Percentiles rank a stretch among this genome's conserved stretches.
These are phyloP conservation scores for Biscogniauxia marginata DNA, from an alignment of 2,329 filamentous ascomycete species.

Conservation along the genomic window DNA sequence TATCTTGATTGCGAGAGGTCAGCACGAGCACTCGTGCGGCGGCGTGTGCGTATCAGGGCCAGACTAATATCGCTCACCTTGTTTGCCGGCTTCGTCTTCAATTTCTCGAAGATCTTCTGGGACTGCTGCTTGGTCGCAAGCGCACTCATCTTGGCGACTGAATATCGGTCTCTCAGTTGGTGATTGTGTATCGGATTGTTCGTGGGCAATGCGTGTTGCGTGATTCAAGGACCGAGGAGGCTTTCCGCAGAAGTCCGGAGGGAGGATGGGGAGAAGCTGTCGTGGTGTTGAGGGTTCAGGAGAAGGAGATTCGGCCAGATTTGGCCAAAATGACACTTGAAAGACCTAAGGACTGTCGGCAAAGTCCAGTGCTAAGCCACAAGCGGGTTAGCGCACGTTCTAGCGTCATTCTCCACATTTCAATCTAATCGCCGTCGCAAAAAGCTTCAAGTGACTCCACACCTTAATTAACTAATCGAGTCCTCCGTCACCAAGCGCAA, in stretches of 20 bases:
- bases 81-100: conserved; percentile 92
- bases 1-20: conserved; percentile 48
- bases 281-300: conserved; percentile 22
- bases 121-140: conserved; percentile 91
- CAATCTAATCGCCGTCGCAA: conserved; percentile 7
- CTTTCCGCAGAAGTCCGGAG: too few species aligned
- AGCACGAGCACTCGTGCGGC: too few species aligned
- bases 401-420: conserved; percentile 17
- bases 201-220: not conserved
- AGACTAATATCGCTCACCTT: conserved; percentile 61
- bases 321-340: conserved; percentile 28
- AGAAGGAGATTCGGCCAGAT: conserved; percentile 33
- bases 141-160: conserved; percentile 54
- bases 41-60: not conserved
- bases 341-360: conserved; percentile 13
- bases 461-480: conserved; percentile 1
- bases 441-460: conserved; percentile 1
- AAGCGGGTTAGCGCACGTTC: conserved; percentile 11
- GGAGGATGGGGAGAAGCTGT: conserved; percentile 4
- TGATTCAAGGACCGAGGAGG: conserved; percentile 2
- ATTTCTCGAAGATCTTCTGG: conserved; percentile 95
- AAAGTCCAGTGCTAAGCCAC: conserved; percentile 10
- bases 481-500: too few species aligned
- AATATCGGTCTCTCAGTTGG: conserved; percentile 2
- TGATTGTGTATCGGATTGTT: not conserved